These are phyloP conservation scores for Miamiensis avidus DNA, from an alignment of 169 alveolate genomes.

Conservation along the genomic window DNA sequence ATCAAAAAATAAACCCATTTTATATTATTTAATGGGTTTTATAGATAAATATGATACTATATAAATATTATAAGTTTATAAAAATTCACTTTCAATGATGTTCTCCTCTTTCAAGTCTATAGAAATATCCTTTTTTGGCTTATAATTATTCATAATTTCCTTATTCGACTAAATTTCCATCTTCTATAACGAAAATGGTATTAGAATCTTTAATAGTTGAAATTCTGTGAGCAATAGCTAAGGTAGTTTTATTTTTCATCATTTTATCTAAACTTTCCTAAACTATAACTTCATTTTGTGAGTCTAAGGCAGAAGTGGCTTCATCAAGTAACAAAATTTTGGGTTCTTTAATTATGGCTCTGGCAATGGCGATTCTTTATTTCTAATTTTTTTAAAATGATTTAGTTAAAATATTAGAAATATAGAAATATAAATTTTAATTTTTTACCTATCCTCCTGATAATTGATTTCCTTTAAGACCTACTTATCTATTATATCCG, in stretches of 20 bases:
- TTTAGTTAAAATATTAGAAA: too few relatives aligned
- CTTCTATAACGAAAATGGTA: conserved; percentile 77
- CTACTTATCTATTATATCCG: conserved; percentile 38
- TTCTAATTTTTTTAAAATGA: neutral
- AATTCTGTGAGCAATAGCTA: conserved; percentile 74
- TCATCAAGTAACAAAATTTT: conserved; percentile 93
- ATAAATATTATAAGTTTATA: too few relatives aligned
- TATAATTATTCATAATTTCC: conserved; percentile 67
- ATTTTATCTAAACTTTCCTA: conserved; percentile 76
- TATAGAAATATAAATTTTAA: neutral
- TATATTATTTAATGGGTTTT: too few relatives aligned
- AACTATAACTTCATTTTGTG: conserved; percentile 85
- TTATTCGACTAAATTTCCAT: conserved; percentile 85
- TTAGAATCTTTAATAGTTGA: conserved; percentile 66
- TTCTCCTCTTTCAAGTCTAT: conserved; percentile 8
- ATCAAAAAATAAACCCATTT: too few relatives aligned
- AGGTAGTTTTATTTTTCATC: conserved; percentile 49
- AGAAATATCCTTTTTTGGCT: conserved; percentile 13
- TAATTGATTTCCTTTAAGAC: conserved; percentile 41
- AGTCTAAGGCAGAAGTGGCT: conserved; percentile 96
- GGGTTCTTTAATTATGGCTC: conserved; percentile 64
- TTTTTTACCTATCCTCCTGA: conserved; percentile 35
- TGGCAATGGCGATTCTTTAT: conserved; percentile 41
- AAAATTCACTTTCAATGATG: neutral
- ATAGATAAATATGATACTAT: too few relatives aligned